phyloP scores from a whole-genome alignment of 2,329 filamentous ascomycete species.

The Parafenestella ontariensis region DNA sequence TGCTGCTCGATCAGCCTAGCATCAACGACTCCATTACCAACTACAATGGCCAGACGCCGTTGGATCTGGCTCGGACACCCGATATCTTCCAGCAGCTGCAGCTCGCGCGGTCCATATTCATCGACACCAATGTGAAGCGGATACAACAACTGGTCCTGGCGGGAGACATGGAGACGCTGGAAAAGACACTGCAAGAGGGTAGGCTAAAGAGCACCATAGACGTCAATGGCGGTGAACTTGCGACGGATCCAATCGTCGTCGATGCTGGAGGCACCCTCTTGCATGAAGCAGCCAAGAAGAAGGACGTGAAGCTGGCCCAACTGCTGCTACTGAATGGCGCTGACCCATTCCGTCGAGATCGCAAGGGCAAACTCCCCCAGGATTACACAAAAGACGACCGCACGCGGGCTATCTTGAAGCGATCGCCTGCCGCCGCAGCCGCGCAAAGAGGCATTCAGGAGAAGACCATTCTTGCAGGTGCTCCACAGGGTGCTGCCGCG shows the following conservation, averaged over 20 bases:
- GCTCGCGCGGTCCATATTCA: slow-evolving; percentile 85
- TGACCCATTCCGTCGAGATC: slow-evolving; percentile 93
- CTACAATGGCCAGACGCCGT: slow-evolving; percentile 79
- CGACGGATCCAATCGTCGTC: slow-evolving; percentile 77
- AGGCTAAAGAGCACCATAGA: slow-evolving; percentile 87
- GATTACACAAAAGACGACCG: slow-evolving; percentile 95
- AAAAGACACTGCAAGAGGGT: slow-evolving; percentile 81
- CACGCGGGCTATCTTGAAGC: slow-evolving; percentile 87
- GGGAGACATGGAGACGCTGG: slow-evolving; percentile 78
- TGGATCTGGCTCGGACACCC: slow-evolving; percentile 88
- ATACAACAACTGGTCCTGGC: slow-evolving; percentile 79
- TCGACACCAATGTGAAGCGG: slow-evolving; percentile 83
- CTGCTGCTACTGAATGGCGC: slow-evolving; percentile 91
- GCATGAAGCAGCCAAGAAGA: slow-evolving; percentile 90
- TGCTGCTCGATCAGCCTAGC: slow-evolving; percentile 79
- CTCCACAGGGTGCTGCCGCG: slow-evolving; percentile 64
- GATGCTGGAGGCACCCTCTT: slow-evolving; percentile 89
- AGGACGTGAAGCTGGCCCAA: slow-evolving; percentile 86
- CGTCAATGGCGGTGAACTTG: slow-evolving; percentile 89
- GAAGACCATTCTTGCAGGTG: slow-evolving; percentile 89
- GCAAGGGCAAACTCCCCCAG: slow-evolving; percentile 93
- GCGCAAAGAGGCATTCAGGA: slow-evolving; percentile 96
- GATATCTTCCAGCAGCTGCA: slow-evolving; percentile 97
- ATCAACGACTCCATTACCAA: slow-evolving; percentile 92
- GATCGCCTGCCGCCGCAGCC: slow-evolving; percentile 90